Conservation (phyloP, 163 green algal genomes). For the Volvox carteri region DNA sequence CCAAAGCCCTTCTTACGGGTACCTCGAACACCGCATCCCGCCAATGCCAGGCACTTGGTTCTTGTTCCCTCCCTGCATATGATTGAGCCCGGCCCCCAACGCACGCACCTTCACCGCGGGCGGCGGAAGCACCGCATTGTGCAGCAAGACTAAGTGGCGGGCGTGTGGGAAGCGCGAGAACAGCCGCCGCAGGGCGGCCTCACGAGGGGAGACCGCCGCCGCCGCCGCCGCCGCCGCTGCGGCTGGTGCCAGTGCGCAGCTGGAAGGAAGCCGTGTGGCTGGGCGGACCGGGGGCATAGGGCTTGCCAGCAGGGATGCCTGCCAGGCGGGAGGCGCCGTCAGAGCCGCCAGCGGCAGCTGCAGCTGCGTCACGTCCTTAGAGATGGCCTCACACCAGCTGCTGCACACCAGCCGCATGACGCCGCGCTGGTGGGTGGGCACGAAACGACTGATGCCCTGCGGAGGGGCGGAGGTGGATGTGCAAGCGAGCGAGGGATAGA, state of each 20-base stretch:
- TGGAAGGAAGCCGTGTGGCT: background rate
- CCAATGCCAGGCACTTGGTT: background rate
- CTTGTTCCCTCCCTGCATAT: background rate
- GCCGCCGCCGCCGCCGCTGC: background rate
- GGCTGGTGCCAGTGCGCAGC: background rate
- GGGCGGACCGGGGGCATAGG: background rate
- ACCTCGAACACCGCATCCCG: background rate
- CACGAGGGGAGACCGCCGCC: background rate
- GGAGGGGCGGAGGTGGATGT: too few species aligned
- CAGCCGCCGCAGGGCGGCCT: background rate
- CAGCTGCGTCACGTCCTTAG: background rate
- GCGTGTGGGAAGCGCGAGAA: background rate
- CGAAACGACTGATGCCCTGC: background rate
- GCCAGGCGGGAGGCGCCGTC: constrained; percentile 13
- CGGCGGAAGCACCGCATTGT: constrained; percentile 24
- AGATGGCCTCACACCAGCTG: constrained; percentile 5
- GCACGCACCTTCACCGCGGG: background rate
- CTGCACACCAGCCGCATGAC: constrained; percentile 22
- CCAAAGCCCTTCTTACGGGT: background rate
- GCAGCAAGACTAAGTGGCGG: constrained; percentile 20
- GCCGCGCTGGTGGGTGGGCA: constrained; percentile 30
- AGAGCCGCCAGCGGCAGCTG: constrained; percentile 35
- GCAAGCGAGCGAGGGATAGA: background rate
- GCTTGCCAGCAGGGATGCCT: background rate
- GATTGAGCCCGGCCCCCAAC: background rate